Conservation (phyloP, 441 rosid species). For the Adansonia gregorii region DNA sequence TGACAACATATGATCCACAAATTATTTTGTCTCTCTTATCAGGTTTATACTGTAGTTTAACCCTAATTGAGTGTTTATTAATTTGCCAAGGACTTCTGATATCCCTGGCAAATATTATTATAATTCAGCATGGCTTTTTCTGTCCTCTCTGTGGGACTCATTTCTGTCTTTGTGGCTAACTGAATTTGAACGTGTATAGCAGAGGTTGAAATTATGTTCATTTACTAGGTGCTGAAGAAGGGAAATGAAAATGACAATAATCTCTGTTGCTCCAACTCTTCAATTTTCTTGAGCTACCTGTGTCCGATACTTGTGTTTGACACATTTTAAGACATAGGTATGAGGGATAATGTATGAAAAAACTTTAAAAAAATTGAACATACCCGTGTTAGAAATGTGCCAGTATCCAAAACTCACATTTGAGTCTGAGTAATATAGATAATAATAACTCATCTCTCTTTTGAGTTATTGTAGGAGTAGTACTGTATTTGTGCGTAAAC, state of each 20-base stretch:
- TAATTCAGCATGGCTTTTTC: background rate
- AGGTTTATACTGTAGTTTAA: background rate
- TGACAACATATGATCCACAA: background rate
- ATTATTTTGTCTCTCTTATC: slow-evolving; percentile 2
- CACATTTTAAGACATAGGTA: no score
- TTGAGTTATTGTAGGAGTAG: background rate
- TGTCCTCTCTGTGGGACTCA: background rate
- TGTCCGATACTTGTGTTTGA: no score
- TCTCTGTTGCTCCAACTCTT: no score
- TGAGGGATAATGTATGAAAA: no score
- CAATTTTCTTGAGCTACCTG: no score
- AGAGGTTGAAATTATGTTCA: background rate
- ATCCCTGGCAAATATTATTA: background rate
- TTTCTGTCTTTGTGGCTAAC: slow-evolving; percentile 1
- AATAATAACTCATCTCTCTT: background rate
- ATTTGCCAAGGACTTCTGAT: background rate
- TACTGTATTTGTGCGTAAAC: background rate
- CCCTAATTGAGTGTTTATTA: background rate
- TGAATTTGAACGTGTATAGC: background rate
- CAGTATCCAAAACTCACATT: no score
- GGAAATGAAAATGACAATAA: background rate
- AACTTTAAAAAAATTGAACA: no score
- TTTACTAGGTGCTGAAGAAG: background rate
- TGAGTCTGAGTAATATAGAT: background rate
- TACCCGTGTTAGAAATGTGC: no score